A percentile compares a stretch with the other conserved stretches of the same genome.
Conservation (phyloP, 2,329 filamentous ascomycete genomes). For the Chaetomium globosum region DNA sequence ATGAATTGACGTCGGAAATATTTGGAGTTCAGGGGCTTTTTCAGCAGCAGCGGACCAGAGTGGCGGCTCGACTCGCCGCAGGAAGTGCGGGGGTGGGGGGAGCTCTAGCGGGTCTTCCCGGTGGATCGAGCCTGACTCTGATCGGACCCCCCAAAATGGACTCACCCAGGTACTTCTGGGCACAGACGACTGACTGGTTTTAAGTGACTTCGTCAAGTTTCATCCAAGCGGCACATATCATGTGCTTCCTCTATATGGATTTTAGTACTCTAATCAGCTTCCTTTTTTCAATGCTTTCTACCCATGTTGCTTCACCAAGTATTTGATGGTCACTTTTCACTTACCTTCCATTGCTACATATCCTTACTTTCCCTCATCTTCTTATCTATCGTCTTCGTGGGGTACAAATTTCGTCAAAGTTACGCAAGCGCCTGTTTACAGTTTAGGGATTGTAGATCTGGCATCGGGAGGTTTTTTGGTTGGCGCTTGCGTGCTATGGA, state of each 20-base stretch:
- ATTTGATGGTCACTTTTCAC: neutral
- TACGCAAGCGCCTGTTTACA: neutral
- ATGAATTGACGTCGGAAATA: neutral
- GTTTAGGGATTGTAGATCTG: neutral
- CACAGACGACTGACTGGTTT: neutral
- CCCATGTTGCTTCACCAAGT: neutral
- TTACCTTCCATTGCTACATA: no score
- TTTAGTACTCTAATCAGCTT: neutral
- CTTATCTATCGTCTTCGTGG: neutral
- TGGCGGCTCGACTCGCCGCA: conserved; percentile 1
- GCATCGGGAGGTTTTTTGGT: neutral
- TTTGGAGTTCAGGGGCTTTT: conserved; percentile 1
- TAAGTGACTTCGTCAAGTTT: neutral
- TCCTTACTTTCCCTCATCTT: neutral
- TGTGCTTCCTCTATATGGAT: no score
- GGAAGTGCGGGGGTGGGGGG: conserved; percentile 22
- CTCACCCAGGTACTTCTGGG: neutral
- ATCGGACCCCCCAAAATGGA: neutral
- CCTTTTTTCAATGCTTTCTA: neutral
- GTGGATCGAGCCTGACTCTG: neutral
- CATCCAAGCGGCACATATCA: no score
- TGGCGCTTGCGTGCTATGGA: neutral
- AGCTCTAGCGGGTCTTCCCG: neutral
- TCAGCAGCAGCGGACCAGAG: neutral
- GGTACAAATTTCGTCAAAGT: neutral